Evolutionary conservation across 805 yeast species (phyloP).

Genomic region (Ogataea thermomethanolica): DNA sequence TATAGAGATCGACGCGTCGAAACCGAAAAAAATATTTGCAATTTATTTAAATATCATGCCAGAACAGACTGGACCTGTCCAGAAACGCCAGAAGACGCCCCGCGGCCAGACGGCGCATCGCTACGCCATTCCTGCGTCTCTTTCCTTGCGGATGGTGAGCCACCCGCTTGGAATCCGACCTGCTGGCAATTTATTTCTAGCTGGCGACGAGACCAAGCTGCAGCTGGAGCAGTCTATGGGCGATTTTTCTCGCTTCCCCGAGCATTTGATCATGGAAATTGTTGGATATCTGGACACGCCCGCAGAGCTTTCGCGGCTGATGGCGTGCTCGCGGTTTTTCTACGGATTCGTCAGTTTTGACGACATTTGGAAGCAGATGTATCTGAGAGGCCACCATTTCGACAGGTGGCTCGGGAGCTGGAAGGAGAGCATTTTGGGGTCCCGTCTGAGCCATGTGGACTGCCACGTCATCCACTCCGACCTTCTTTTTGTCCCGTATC

Average conservation of each 20-base stretch:
- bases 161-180: slow-evolving; percentile 80
- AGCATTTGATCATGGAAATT: slow-evolving; percentile 58
- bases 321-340: slow-evolving; percentile 60
- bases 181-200: slow-evolving; percentile 51
- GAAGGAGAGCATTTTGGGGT: slow-evolving; percentile 56
- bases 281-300: slow-evolving; percentile 47
- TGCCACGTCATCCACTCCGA: slow-evolving; percentile 67
- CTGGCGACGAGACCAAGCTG: slow-evolving; percentile 17
- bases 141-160: slow-evolving; percentile 30
- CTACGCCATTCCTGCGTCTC: slow-evolving; percentile 19
- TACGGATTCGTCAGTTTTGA: slow-evolving; percentile 75
- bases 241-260: slow-evolving; percentile 46
- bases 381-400: slow-evolving; percentile 31
- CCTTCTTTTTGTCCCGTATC: slow-evolving; percentile 75
- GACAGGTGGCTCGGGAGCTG: slow-evolving; percentile 74
- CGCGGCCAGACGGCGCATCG: slow-evolving; percentile 9
- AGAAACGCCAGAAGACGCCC: slow-evolving; percentile 4
- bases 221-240: slow-evolving; percentile 47
- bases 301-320: slow-evolving; percentile 46
- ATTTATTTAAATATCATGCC: not conserved
- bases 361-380: slow-evolving; percentile 73
- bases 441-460: slow-evolving; percentile 43
- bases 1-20: slow-evolving; percentile 15
- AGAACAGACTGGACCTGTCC: not conserved
- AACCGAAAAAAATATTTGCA: slow-evolving; percentile 1